Percentiles rank a stretch among this genome's conserved stretches.
These are phyloP conservation scores for Linnemannia schmuckeri DNA, from an alignment of 192 early-diverging fungal genomes.

Conservation along the genomic window DNA sequence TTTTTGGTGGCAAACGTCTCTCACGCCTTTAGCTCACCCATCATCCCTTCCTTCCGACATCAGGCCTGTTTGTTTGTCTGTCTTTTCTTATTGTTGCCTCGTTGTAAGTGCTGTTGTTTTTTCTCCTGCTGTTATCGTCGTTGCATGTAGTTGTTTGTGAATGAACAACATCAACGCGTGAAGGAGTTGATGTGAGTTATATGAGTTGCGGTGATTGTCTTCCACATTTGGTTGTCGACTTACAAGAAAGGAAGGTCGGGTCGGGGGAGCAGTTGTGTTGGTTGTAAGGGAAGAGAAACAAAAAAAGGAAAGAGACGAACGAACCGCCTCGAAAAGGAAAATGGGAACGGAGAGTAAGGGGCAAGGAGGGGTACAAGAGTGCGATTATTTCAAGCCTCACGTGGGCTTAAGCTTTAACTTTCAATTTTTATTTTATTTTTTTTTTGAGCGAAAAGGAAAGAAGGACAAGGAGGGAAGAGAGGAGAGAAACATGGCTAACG, in stretches of 20 bases:
- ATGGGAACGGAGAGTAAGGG: background rate
- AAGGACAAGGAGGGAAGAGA: background rate
- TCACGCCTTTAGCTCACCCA: background rate
- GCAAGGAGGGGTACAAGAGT: too few relatives aligned
- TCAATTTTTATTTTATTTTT: background rate
- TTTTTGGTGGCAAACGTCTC: background rate
- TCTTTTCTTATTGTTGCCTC: background rate
- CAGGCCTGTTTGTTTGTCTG: background rate
- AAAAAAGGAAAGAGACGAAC: background rate
- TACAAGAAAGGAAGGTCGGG: conserved; percentile 5
- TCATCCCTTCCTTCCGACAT: background rate
- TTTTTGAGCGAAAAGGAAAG: background rate
- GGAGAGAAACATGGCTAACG: background rate
- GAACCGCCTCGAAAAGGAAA: background rate
- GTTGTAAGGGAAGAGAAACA: background rate
- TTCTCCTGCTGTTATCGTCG: background rate
- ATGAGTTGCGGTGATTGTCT: background rate
- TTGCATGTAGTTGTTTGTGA: background rate
- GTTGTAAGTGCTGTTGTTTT: background rate
- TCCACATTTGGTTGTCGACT: background rate
- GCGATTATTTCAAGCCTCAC: background rate
- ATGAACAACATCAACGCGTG: background rate
- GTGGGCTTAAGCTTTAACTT: too few relatives aligned
- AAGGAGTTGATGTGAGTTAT: too few relatives aligned
- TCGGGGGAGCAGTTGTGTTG: background rate